These are phyloP conservation scores for Anethum foeniculum DNA, from an alignment of 140 eudicot species.

Conservation along the genomic window DNA sequence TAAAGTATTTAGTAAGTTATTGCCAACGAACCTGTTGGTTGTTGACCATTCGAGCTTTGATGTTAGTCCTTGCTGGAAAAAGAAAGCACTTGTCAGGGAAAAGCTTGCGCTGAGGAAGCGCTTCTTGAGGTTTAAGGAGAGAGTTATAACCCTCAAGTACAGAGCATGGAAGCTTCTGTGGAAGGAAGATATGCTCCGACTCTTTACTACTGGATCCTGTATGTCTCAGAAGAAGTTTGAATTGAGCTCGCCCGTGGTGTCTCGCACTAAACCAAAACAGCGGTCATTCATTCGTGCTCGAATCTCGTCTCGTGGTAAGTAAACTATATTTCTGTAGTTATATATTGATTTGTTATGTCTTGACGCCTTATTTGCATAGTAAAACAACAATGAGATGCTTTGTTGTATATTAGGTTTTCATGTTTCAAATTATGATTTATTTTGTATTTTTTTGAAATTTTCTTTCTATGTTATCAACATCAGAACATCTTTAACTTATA, in stretches of 20 bases:
- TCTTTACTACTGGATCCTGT: constrained; percentile 40
- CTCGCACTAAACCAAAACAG: constrained; percentile 40
- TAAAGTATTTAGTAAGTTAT: constrained; percentile 46
- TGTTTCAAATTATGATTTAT: neutral
- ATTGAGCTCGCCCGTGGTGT: constrained; percentile 26
- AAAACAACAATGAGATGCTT: neutral
- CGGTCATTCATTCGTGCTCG: constrained; percentile 45
- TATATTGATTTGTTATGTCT: neutral
- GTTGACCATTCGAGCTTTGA: constrained; percentile 14
- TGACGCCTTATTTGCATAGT: neutral
- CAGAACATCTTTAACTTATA: neutral
- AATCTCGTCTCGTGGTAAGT: constrained; percentile 52
- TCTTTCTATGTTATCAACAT: neutral
- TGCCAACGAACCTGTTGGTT: constrained; percentile 29
- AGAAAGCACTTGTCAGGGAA: constrained; percentile 31
- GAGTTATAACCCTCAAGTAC: constrained; percentile 50
- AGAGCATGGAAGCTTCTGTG: constrained; percentile 54
- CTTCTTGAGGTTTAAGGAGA: constrained; percentile 54
- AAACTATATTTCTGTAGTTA: neutral
- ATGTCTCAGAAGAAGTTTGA: constrained; percentile 74
- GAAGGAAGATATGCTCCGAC: constrained; percentile 60
- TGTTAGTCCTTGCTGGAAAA: constrained; percentile 9
- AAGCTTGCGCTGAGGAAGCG: constrained; percentile 47
- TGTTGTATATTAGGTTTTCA: neutral
- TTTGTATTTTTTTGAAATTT: neutral